Evolutionary conservation across 768 basidiomycete species (phyloP), one percentile per base, ranked within the genome.

Genomic region (Serendipita vermifera): DNA sequence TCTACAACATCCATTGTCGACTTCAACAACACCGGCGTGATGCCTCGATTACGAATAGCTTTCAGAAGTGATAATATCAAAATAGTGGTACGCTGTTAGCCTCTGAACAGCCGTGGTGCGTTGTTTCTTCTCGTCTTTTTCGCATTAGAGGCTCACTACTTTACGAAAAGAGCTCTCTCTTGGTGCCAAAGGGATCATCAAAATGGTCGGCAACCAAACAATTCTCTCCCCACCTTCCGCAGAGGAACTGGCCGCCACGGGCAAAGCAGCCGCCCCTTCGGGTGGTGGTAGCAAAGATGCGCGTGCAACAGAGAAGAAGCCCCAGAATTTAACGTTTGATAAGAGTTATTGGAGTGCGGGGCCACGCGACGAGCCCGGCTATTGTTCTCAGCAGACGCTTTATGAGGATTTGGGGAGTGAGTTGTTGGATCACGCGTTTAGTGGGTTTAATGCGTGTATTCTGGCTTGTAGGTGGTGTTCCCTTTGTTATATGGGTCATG

Each of bases 271-370:
- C n/a, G n/a, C n/a, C n/a, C n/a, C 41, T 43, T 24, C n/a, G n/a
- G 35, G 35, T 11, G 14, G 14, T 11, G 22, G 41, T 13, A 43
- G 64, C 68, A 62, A 64, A 70, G 56, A 78, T 81, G 55, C 46
- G 64, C 85, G 88, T 64, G 87, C 90, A 15, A 83, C 86, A 5
- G 93, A 96, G 69, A 82, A 88, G 62, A 94, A 87, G 73, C 78
- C 83, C 4, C 85, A 92, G 80, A 69, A 78, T 0, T 98, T 98
- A 70, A 85, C 86, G 60, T 98, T 97, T 62, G 94, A 98, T 77
- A 94, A 93, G 77, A 87, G 85, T 55, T 98, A 97, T 69, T 94
- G 92, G 93, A 92, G 90, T 36, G 91, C 91, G 14, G 89, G 92
- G 1, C 76, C 85, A 6, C 76, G 87, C 63, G 87, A 92, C 65